Evolutionary conservation across 1,139 yeast genomes (phyloP).

Genomic region (Saccharomyces hybrid): DNA sequence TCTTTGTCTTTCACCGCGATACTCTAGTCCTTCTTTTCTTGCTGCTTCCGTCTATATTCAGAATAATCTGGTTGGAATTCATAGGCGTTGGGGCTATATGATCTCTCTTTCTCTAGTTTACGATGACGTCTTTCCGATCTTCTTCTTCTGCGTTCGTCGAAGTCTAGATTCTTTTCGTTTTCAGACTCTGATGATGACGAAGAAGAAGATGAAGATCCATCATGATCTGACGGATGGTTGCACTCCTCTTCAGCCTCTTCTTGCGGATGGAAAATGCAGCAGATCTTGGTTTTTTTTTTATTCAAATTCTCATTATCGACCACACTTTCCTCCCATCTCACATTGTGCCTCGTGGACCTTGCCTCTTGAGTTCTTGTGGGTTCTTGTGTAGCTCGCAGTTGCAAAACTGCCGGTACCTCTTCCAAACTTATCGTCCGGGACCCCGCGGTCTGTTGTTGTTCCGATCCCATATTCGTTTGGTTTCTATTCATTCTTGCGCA

Average conservation of each 20-base stretch:
- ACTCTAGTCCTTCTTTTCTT: neutral
- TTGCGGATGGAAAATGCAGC: constrained; percentile 89
- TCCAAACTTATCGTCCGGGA: constrained; percentile 20
- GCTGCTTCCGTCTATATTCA: constrained; percentile 11
- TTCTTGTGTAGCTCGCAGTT: constrained; percentile 17
- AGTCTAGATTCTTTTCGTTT: constrained; percentile 19
- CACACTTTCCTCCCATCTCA: constrained; percentile 78
- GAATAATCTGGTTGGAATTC: constrained; percentile 63
- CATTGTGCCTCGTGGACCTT: constrained; percentile 37
- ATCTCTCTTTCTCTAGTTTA: constrained; percentile 21
- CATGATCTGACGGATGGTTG: constrained; percentile 32
- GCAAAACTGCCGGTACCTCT: constrained; percentile 17
- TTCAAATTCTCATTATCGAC: constrained; percentile 84
- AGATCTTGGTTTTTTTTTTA: constrained; percentile 84
- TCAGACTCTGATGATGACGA: constrained; percentile 30
- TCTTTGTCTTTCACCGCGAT: neutral
- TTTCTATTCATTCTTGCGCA: constrained; percentile 3
- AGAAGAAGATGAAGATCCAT: constrained; percentile 18
- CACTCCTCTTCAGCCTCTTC: constrained; percentile 57
- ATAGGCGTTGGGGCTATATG: constrained; percentile 58
- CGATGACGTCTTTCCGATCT: constrained; percentile 30
- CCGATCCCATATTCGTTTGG: constrained; percentile 4
- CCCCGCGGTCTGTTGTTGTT: constrained; percentile 9
- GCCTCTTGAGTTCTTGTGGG: neutral
- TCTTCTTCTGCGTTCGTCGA: constrained; percentile 27